Evolutionary conservation across 2,329 filamentous ascomycete species (phyloP), one percentile per base, ranked within the genome.

Genomic region (Acrodontium crateriforme): DNA sequence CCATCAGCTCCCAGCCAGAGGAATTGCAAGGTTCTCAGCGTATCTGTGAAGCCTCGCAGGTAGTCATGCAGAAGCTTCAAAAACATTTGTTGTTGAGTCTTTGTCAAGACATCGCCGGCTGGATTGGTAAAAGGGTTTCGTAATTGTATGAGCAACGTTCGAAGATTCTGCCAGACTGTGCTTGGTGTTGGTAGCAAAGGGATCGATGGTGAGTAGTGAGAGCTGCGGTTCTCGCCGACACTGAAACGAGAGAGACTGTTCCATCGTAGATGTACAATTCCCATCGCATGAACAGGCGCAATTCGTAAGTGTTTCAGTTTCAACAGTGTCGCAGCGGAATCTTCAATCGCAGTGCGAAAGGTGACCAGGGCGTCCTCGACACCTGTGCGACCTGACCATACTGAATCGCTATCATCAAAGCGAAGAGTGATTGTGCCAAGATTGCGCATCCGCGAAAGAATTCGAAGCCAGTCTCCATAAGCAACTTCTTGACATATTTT

Each of bases 241-340:
- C 37, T 28, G 20, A 47, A 47, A 6, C 45, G 41, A 11, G 34
- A 37, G 16, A 47, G 39, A 14, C 43, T 38, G 7, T 35, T 28
- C 48, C 50, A 52, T 18, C 50, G 47, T 12, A 53, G 35, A 25
- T 49, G 47, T 7, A 53, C 18, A 20, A 54, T 44, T 22, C 48
- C 46, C 29, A 46, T 45, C 6, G 42, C 41, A 24, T 50, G 45
- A 9, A 49, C 31, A 1, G 50, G 47, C 9, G 26, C 13, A 7
- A 52, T 15, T 3, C 29, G 32, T 2, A 54, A 16, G 4, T 32
- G 34, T 13, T 32, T 35, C 2, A 53, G 31, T 4, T 39, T 25
- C 4, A 29, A 28, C 9, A 43, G 30, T 4, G 29, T 30, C 5
- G 31, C 24, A n/a, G n/a, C n/a, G n/a, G n/a, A n/a, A 14, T 29